Evolutionary conservation across 2,329 filamentous ascomycete species (phyloP).

Genomic region (Penicillium sp.): DNA sequence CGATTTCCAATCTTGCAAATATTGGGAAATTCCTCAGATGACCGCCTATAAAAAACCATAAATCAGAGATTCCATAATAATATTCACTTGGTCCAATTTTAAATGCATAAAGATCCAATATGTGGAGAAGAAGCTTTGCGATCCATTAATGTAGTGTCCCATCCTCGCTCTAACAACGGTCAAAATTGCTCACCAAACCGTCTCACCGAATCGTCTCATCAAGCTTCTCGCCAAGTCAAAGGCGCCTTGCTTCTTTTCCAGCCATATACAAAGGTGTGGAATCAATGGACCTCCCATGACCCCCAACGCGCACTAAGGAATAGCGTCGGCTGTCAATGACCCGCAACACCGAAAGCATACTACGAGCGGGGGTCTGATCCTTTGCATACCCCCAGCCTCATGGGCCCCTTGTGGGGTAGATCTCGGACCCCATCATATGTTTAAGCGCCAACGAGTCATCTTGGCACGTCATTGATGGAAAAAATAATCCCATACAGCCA

Average conservation of each 20-base stretch:
- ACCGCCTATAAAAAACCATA: not conserved
- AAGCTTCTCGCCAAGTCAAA: not conserved
- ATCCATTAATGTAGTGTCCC: not conserved
- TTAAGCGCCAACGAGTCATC: no score
- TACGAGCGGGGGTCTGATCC: not conserved
- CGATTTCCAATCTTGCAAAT: slow-evolving; percentile 17
- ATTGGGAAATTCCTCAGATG: slow-evolving; percentile 10
- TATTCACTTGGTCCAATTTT: no score
- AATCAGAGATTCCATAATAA: no score
- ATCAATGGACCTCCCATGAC: not conserved
- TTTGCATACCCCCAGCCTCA: not conserved
- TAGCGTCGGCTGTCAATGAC: slow-evolving; percentile 2
- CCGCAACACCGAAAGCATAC: not conserved
- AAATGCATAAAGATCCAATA: not conserved
- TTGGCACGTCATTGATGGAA: not conserved
- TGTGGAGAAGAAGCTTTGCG: not conserved
- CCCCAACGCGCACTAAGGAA: not conserved
- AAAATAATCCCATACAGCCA: not conserved
- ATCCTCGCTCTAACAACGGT: not conserved
- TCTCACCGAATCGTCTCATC: not conserved
- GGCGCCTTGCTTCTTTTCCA: not conserved
- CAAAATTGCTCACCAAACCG: not conserved
- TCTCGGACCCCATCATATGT: not conserved
- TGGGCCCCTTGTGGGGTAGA: not conserved
- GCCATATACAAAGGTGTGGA: not conserved